These are phyloP conservation scores for Diaporthe citri DNA, from an alignment of 2,329 filamentous ascomycete genomes.

Conservation along the genomic window DNA sequence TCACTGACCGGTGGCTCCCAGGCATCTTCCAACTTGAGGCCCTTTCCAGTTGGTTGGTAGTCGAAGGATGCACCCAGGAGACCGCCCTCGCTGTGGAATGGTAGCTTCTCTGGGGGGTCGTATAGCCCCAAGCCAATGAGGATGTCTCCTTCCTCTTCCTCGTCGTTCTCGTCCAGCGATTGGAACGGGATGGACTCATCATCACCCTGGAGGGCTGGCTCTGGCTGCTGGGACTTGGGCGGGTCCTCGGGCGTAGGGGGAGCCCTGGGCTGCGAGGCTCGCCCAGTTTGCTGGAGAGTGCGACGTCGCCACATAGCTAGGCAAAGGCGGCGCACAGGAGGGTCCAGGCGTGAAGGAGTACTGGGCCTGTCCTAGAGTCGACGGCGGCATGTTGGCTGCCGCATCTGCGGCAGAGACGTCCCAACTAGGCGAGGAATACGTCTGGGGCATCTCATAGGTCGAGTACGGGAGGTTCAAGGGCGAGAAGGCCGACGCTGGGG, in stretches of 20 bases:
- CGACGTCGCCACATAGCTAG: constrained; percentile 39
- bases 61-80: constrained; percentile 66
- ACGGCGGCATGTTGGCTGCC: constrained; percentile 24
- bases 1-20: constrained; percentile 77
- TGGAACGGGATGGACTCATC: constrained; percentile 65
- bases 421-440: constrained; percentile 57
- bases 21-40: constrained; percentile 84
- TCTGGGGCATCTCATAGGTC: constrained; percentile 51
- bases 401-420: constrained; percentile 42
- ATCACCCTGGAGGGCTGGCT: constrained; percentile 60
- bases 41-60: constrained; percentile 69
- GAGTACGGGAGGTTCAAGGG: constrained; percentile 64
- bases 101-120: constrained; percentile 74
- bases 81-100: constrained; percentile 42
- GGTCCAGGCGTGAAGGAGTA: neutral
- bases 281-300: constrained; percentile 38
- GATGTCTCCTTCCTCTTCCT: constrained; percentile 72
- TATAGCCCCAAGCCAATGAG: constrained; percentile 88
- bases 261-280: constrained; percentile 43
- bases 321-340: constrained; percentile 17
- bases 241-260: constrained; percentile 73
- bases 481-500: constrained; percentile 67
- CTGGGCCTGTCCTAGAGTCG: constrained; percentile 12
- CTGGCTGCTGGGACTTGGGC: constrained; percentile 62
- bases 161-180: constrained; percentile 64